Conservation (phyloP, 2,329 filamentous ascomycete species). For the Macroventuria anomochaeta region DNA sequence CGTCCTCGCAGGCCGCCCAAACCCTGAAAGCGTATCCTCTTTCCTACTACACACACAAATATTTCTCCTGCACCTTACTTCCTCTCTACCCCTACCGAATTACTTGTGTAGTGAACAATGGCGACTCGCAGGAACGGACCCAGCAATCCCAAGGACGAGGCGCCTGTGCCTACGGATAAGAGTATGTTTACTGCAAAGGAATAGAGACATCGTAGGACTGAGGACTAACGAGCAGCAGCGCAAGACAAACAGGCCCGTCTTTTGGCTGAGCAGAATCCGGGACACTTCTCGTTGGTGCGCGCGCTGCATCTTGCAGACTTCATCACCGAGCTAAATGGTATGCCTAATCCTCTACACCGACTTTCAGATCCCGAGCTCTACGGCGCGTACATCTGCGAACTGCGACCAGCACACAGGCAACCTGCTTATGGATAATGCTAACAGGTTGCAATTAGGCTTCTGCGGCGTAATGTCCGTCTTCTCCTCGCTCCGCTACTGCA, state of each 20-base stretch:
- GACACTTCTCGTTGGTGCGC: constrained; percentile 70
- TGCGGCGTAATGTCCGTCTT: constrained; percentile 96
- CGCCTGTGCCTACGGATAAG: constrained; percentile 13
- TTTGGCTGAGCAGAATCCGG: constrained; percentile 67
- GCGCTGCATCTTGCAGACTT: constrained; percentile 80
- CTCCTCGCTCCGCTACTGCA: constrained; percentile 90
- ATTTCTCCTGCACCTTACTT: neutral
- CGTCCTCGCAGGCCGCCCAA: constrained; percentile 3
- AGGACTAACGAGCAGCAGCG: constrained; percentile 51
- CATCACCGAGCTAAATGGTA: constrained; percentile 81
- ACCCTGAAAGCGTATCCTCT: constrained; percentile 6
- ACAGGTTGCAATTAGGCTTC: constrained; percentile 64
- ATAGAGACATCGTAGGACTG: neutral
- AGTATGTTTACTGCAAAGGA: constrained; percentile 5
- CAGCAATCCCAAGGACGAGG: constrained; percentile 38
- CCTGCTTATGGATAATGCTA: neutral
- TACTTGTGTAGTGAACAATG: constrained; percentile 1
- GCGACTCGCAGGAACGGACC: constrained; percentile 18
- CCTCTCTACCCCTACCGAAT: neutral
- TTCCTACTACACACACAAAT: constrained; percentile 1
- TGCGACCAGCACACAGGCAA: neutral
- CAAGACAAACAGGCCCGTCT: constrained; percentile 79
- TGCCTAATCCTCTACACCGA: neutral
- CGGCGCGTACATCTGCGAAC: neutral
- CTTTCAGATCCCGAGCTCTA: neutral